Percentiles rank a stretch among this genome's conserved stretches.
Evolutionary conservation across 352 stramenopile species (phyloP).

Genomic region (Globisporangium recalcitrans): DNA sequence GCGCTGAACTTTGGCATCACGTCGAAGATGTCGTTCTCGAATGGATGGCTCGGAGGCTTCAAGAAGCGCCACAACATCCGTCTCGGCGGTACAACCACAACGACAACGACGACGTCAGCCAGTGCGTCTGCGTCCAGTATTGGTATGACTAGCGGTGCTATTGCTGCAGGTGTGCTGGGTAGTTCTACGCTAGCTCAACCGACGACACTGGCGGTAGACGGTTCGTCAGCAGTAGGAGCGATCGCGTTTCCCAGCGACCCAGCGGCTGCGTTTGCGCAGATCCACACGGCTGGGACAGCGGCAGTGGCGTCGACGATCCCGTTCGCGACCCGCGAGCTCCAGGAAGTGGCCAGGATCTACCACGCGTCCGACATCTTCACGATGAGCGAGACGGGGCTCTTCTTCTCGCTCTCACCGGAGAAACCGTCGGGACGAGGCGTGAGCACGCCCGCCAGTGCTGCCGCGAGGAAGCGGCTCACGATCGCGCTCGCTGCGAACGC

Average conservation of each 20-base stretch:
- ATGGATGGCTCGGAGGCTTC: constrained; percentile 59
- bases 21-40: constrained; percentile 52
- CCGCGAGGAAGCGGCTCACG: constrained; percentile 29
- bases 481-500: constrained; percentile 40
- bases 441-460: constrained; percentile 12
- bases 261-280: not conserved
- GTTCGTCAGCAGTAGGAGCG: not conserved
- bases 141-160: not conserved
- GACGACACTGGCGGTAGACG: not conserved
- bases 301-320: constrained; percentile 13
- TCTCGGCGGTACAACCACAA: constrained; percentile 25
- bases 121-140: not conserved
- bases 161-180: not conserved
- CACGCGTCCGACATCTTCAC: constrained; percentile 47
- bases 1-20: constrained; percentile 35
- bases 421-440: constrained; percentile 26
- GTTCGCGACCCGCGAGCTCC: constrained; percentile 26
- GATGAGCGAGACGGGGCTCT: constrained; percentile 51
- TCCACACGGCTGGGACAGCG: not conserved
- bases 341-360: constrained; percentile 32
- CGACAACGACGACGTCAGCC: not conserved
- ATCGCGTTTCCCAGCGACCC: not conserved
- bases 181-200: not conserved
- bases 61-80: constrained; percentile 63
- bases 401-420: constrained; percentile 45